Evolutionary conservation across 257 asterid species (phyloP).

Genomic region (Orobanche coerulescens): DNA sequence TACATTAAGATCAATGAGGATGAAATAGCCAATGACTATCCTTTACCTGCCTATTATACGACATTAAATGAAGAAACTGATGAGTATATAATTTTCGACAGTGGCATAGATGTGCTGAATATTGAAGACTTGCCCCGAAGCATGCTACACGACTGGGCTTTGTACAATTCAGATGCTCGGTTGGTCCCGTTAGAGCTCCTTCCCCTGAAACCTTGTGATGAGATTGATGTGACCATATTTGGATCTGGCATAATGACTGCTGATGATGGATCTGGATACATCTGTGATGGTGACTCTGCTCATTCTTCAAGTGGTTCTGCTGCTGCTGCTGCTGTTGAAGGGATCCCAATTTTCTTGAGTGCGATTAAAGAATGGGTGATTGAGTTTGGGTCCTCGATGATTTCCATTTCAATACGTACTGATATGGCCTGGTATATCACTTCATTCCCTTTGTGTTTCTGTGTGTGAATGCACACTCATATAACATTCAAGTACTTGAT

Average conservation of each 20-base stretch:
- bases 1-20: conserved; percentile 92
- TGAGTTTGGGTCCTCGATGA: conserved; percentile 80
- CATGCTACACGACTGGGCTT: conserved; percentile 88
- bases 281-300: conserved; percentile 52
- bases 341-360: conserved; percentile 75
- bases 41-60: conserved; percentile 85
- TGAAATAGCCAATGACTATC: conserved; percentile 94
- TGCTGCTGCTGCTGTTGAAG: conserved; percentile 44
- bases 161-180: conserved; percentile 89
- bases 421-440: conserved; percentile 81
- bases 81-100: conserved; percentile 75
- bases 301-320: conserved; percentile 50
- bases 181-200: conserved; percentile 84
- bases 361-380: conserved; percentile 94
- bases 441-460: conserved; percentile 7
- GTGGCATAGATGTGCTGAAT: conserved; percentile 40
- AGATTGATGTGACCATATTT: conserved; percentile 76
- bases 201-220: conserved; percentile 86
- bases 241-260: conserved; percentile 82
- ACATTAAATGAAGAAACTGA: conserved; percentile 64
- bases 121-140: conserved; percentile 69
- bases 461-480: background rate
- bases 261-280: conserved; percentile 92
- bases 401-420: conserved; percentile 75
- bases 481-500: background rate